A percentile compares a stretch with the other conserved stretches of the same genome.
Evolutionary conservation across 225 moss, liverwort and hornwort genomes (phyloP).

Genomic region (Straminergon stramineum): DNA sequence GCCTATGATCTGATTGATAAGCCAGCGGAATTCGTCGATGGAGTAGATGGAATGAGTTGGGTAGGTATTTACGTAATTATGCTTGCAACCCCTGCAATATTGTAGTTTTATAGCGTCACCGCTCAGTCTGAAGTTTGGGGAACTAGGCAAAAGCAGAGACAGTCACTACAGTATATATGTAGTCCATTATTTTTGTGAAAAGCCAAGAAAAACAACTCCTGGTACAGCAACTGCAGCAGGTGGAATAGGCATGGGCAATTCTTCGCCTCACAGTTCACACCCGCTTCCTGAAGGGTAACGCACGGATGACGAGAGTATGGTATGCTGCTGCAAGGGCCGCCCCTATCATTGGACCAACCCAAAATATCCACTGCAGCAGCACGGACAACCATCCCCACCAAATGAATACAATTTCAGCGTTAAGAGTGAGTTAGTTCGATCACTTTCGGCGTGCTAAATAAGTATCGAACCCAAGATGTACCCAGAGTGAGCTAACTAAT

Average conservation of each 20-base stretch:
- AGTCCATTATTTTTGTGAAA: background rate
- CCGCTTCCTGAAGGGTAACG: slow-evolving; percentile 9
- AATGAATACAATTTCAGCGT: background rate
- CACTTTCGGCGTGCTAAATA: background rate
- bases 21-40: background rate
- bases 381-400: background rate
- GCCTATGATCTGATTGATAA: background rate
- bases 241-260: background rate
- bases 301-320: slow-evolving; percentile 19
- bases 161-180: background rate
- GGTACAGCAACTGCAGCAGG: background rate
- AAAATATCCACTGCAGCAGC: slow-evolving; percentile 30
- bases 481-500: too few species aligned
- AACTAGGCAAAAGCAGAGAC: background rate
- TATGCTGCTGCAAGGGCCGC: slow-evolving; percentile 34
- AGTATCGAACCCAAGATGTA: background rate
- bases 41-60: background rate
- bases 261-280: background rate
- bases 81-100: background rate
- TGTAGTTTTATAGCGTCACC: background rate
- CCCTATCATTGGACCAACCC: slow-evolving; percentile 23
- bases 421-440: background rate
- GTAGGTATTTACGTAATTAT: background rate
- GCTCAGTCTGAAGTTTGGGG: background rate
- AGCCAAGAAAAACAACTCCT: background rate